These are phyloP conservation scores for Linum tenue DNA, from an alignment of 345 rosid genomes.

Conservation along the genomic window DNA sequence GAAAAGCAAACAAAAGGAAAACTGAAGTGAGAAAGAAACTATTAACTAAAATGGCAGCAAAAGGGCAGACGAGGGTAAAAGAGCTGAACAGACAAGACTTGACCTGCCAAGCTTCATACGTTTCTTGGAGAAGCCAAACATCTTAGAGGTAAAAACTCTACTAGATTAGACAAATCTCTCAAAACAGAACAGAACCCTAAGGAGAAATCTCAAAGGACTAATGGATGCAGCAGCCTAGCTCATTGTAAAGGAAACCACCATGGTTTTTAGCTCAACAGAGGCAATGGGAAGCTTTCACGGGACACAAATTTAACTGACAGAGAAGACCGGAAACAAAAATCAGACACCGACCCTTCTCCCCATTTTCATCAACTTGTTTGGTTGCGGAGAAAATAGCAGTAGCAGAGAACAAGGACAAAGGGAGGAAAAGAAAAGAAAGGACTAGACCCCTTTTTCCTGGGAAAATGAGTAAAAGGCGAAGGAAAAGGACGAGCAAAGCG, in stretches of 20 bases:
- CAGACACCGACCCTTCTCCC: background rate
- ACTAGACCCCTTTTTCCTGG: background rate
- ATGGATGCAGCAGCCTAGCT: too few relatives aligned
- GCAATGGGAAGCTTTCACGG: background rate
- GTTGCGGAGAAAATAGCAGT: background rate
- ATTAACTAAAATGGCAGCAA: background rate
- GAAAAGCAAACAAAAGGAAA: conserved; percentile 10
- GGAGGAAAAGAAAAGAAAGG: background rate
- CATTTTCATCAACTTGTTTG: background rate
- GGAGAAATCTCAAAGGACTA: too few relatives aligned
- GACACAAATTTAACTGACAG: background rate
- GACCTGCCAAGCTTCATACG: conserved; percentile 96
- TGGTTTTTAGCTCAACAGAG: background rate
- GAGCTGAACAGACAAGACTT: conserved; percentile 8
- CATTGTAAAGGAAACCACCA: background rate
- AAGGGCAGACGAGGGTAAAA: conserved; percentile 3
- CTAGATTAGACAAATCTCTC: background rate
- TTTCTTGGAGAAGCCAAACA: conserved; percentile 79
- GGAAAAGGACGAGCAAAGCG: background rate
- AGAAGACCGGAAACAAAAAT: background rate
- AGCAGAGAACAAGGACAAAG: background rate
- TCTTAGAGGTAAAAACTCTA: conserved; percentile 14
- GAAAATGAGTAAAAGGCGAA: background rate
- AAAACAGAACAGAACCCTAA: background rate
- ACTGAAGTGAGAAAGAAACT: background rate